Conservation (phyloP, 177 flowering plant species). For the Vitis hybrid region DNA sequence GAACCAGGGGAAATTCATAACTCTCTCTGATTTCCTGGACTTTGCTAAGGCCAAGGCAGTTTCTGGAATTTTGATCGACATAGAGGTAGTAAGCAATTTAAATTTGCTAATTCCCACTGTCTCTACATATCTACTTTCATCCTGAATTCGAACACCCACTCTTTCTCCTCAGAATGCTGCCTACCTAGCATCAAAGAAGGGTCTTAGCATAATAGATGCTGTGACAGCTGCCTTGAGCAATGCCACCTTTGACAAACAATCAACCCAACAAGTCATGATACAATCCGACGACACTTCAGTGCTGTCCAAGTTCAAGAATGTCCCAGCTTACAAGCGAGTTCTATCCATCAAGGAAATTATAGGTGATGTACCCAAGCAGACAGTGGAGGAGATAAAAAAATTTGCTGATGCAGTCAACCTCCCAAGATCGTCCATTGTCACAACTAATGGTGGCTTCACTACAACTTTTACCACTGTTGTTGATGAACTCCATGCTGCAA, state of each 20-base stretch:
- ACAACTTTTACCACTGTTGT: constrained; percentile 38
- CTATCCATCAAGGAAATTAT: constrained; percentile 35
- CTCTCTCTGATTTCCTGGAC: constrained; percentile 71
- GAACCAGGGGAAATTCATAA: constrained; percentile 64
- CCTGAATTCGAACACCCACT: not conserved
- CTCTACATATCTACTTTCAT: not conserved
- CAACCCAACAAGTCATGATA: constrained; percentile 63
- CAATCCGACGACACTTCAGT: constrained; percentile 82
- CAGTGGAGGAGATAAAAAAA: constrained; percentile 67
- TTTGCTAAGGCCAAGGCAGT: constrained; percentile 73
- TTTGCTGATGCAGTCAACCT: constrained; percentile 65
- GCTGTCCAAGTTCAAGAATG: constrained; percentile 47
- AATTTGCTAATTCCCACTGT: not conserved
- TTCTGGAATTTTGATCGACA: constrained; percentile 70
- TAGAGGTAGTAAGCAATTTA: constrained; percentile 42
- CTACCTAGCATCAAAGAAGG: constrained; percentile 78
- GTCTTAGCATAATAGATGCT: constrained; percentile 50
- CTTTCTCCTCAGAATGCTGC: constrained; percentile 69
- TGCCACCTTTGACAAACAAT: constrained; percentile 66
- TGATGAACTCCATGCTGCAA: constrained; percentile 55
- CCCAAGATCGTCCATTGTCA: constrained; percentile 37
- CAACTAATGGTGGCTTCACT: constrained; percentile 24
- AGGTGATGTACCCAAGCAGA: constrained; percentile 39
- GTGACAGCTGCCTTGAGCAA: constrained; percentile 57
- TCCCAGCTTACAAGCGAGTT: constrained; percentile 53